Evolutionary conservation across 345 rosid species (phyloP), one percentile per base, ranked within the genome.

Genomic region (Punica granatum): DNA sequence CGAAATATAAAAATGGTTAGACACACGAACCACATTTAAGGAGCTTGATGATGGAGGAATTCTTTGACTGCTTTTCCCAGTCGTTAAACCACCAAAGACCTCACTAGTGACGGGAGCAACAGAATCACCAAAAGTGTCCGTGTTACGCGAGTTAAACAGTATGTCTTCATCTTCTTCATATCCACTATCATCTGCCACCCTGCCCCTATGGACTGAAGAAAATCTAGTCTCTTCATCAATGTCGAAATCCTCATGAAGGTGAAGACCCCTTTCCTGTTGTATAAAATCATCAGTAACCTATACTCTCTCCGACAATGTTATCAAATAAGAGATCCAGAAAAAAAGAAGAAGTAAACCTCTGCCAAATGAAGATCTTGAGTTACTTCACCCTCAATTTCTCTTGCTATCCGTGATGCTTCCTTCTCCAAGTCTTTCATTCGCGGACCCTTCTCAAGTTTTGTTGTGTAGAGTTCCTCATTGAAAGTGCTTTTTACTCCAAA

Each of bases 401-500:
- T 82, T 13, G 99, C 98, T 72, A 95, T 90, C 76, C 89, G 87
- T 66, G 7, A 44, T 66, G 99, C 98, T 81, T 88, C 80, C 80
- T 75, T 90, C 84, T 90, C 97, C 80, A 78, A 64, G 61, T 85
- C 86, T 77, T 76, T 83, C 70, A 26, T 81, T 64, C 44, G 75
- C 69, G 88, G 80, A 74, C 90, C 92, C 82, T 77, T 89, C 70
- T 84, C 82, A 67, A 95, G 89, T 77, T 80, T 85, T 70, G 99
- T 92, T 12, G 94, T 95, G 70, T 95, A 92, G 63, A 85, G 82
- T n/a, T 92, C 97, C 85, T 89, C 98, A 66, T 85, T 48, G 68
- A 88, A 95, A 64, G 97, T 95, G 78, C 90, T 92, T 78, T 76
- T 84, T 42, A 94, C 92, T 69, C 99, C 99, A 84, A 94, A 91